These are phyloP conservation scores for Kwoniella mangroviensis DNA, from an alignment of 768 basidiomycete genomes.

Conservation along the genomic window DNA sequence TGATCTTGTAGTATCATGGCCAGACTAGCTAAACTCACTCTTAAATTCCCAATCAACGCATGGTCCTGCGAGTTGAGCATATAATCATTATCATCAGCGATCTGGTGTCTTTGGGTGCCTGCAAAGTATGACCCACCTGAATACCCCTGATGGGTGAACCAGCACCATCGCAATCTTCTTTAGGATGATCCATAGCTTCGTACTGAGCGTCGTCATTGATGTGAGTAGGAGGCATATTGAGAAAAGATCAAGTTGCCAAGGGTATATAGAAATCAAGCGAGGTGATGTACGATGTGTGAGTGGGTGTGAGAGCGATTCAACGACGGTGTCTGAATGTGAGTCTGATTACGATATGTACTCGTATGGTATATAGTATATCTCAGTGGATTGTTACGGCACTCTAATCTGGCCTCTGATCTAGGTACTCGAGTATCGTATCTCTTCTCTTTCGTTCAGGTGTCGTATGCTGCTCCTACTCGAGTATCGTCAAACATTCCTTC, in stretches of 20 bases:
- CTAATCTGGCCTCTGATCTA: too few species aligned
- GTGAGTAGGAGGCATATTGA: constrained; percentile 1
- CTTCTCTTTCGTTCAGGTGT: too few species aligned
- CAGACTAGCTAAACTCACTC: constrained; percentile 20
- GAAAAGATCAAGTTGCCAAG: not conserved
- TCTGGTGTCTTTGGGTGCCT: not conserved
- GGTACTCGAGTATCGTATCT: too few species aligned
- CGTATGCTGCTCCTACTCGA: too few species aligned
- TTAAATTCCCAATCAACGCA: constrained; percentile 57
- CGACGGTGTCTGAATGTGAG: not conserved
- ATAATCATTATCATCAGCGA: not conserved
- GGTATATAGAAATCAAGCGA: not conserved
- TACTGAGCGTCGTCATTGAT: constrained; percentile 2
- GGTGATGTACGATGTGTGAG: not conserved
- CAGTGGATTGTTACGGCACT: too few species aligned
- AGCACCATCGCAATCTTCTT: constrained; percentile 25
- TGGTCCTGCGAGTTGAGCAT: constrained; percentile 40
- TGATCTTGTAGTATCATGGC: not conserved
- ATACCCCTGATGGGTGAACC: constrained; percentile 48
- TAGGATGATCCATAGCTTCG: constrained; percentile 25
- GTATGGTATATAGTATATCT: too few species aligned
- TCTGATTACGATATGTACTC: not conserved
- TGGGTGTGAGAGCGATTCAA: not conserved
- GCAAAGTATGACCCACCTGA: constrained; percentile 30
- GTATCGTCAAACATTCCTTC: too few species aligned